phyloP scores from a whole-genome alignment of 1,284 basidiomycete genomes.

The Mixia osmundae region DNA sequence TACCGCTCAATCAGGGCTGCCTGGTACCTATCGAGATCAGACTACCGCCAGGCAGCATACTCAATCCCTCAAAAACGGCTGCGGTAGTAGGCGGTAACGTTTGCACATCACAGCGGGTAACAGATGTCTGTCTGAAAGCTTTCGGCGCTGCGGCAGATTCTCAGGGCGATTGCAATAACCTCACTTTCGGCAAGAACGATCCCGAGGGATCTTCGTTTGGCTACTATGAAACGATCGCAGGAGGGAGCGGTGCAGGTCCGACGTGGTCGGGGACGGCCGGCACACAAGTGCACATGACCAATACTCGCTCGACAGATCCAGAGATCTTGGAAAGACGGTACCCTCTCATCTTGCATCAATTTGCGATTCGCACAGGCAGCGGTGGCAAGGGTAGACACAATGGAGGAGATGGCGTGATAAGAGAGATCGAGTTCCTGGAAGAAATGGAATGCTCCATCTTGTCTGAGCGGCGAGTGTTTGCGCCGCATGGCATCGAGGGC shows the following conservation, averaged over 20 bases:
- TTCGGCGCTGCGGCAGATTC: constrained; percentile 81
- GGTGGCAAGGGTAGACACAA: constrained; percentile 8
- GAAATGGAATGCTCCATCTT: constrained; percentile 4
- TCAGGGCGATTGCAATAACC: constrained; percentile 56
- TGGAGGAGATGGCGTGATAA: constrained; percentile 68
- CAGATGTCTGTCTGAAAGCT: constrained; percentile 80
- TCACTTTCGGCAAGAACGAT: neutral
- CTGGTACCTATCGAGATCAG: constrained; percentile 41
- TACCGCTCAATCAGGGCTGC: constrained; percentile 83
- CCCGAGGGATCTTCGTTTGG: constrained; percentile 1
- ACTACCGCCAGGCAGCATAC: constrained; percentile 54
- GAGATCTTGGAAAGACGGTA: constrained; percentile 25
- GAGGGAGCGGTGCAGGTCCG: constrained; percentile 76
- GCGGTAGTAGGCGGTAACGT: constrained; percentile 14
- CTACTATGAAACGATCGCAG: constrained; percentile 53
- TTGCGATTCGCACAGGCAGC: constrained; percentile 15
- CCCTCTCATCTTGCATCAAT: constrained; percentile 23
- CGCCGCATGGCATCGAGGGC: constrained; percentile 75
- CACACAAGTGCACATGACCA: constrained; percentile 13
- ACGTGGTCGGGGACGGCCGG: constrained; percentile 44
- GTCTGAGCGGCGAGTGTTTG: constrained; percentile 53
- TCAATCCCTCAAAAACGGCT: constrained; percentile 40
- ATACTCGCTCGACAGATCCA: constrained; percentile 25
- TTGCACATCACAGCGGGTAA: constrained; percentile 63
- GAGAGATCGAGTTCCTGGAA: constrained; percentile 65